Evolutionary conservation across 306 rosid species (phyloP), one percentile per base, ranked within the genome.

Genomic region (Dalbergia cultrata): DNA sequence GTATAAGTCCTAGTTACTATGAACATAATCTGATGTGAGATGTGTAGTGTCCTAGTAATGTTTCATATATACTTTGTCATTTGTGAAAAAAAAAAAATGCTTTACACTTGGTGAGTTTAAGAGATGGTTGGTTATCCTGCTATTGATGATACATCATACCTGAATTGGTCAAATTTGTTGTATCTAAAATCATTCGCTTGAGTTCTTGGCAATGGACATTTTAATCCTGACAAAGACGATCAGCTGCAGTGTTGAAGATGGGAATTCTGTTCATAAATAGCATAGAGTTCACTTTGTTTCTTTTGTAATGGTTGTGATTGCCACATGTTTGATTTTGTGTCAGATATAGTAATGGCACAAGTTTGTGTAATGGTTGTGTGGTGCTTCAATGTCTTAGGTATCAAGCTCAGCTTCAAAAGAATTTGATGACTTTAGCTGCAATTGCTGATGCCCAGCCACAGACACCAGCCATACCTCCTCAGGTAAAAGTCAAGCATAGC

Each of bases 361-460:
- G 44, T 62, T 76, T 58, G 69, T 11, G 52, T 63, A 57, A 54
- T 37, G 62, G 61, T 67, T 67, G 26, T 76, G 61, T 64, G 18
- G 72, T 67, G 62, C 18, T 84, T 73, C 78, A 54, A 66, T 80
- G 72, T 39, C 62, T 74, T 72, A 96, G 99, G 91, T 93, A 92
- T 85, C 99, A 93, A 84, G 94, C 97, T 77, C 98, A 90, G 86
- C 99, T 96, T 84, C 99, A 96, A 83, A 96, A 92, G 90, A 96
- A 96, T 86, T 88, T 96, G 81, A 96, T 96, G 98, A 92, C 93
- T 83, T 82, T 96, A 80, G 99, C 99, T 64, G 99, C 99, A 72
- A 96, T 93, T 92, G 99, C 99, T 75, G 98, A 96, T 85, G 93
- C 97, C 9, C 99, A 96, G 82, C 99, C 99, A 31, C 98, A 86